These are phyloP conservation scores for Globisporangium cylindrosporum DNA, from an alignment of 352 stramenopile species.

Conservation along the genomic window DNA sequence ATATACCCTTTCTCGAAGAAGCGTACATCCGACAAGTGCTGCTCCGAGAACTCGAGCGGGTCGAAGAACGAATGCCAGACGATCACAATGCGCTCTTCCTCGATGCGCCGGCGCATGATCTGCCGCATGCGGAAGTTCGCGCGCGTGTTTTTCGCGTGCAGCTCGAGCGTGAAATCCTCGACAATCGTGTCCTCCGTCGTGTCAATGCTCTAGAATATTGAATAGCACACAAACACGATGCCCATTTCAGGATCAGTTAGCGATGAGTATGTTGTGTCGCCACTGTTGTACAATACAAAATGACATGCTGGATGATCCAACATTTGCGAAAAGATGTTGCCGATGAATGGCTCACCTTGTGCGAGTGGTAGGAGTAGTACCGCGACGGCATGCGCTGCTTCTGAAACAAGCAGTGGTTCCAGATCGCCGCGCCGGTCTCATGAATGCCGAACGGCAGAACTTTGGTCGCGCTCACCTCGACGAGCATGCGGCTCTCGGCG, in stretches of 20 bases:
- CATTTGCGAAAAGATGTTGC: neutral
- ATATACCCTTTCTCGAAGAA: conserved; percentile 49
- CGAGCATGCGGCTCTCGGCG: conserved; percentile 9
- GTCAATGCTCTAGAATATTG: conserved; percentile 1
- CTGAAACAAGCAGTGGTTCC: conserved; percentile 31
- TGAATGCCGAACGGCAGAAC: conserved; percentile 31
- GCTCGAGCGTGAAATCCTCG: conserved; percentile 19
- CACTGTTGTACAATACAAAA: no score
- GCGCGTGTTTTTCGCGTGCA: conserved; percentile 30
- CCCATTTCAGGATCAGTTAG: neutral
- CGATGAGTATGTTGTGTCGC: neutral
- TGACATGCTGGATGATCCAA: neutral
- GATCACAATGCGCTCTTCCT: conserved; percentile 41
- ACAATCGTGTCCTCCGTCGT: conserved; percentile 5
- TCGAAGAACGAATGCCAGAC: conserved; percentile 40
- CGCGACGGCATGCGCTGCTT: conserved; percentile 24
- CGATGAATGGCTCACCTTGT: conserved; percentile 10
- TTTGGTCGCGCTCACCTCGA: conserved; percentile 33
- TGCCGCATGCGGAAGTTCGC: conserved; percentile 40
- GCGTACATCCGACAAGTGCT: conserved; percentile 29
- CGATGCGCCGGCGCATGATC: conserved; percentile 22
- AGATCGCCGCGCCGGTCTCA: conserved; percentile 30
- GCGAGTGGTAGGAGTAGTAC: conserved; percentile 33
- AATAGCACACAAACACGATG: neutral
- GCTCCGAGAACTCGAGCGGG: conserved; percentile 40